These are phyloP conservation scores for Populus hybrid DNA, from an alignment of 441 rosid species.

Conservation along the genomic window DNA sequence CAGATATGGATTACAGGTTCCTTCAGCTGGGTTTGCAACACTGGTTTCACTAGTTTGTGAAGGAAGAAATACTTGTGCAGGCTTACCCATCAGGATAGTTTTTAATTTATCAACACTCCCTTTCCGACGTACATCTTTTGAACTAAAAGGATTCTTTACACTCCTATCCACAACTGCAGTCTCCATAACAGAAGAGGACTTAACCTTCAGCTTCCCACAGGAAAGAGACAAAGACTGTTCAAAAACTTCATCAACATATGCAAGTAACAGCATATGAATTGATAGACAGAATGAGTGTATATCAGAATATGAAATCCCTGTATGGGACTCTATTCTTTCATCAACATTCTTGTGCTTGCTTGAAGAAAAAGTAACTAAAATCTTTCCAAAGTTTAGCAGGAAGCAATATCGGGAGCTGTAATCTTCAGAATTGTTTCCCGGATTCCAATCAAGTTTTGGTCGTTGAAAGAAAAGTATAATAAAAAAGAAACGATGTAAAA, in stretches of 20 bases:
- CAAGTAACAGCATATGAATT: conserved; percentile 46
- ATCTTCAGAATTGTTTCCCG: conserved; percentile 32
- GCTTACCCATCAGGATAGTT: conserved; percentile 58
- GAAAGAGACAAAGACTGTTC: conserved; percentile 51
- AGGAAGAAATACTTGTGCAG: conserved; percentile 43
- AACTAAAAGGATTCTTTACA: conserved; percentile 25
- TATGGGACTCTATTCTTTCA: conserved; percentile 32
- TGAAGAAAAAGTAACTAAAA: conserved; percentile 45
- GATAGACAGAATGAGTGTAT: conserved; percentile 49
- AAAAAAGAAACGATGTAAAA: conserved; percentile 26
- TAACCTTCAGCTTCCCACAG: conserved; percentile 55
- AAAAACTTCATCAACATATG: conserved; percentile 42
- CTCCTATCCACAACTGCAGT: conserved; percentile 29
- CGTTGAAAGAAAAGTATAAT: conserved; percentile 30
- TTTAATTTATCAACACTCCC: conserved; percentile 32
- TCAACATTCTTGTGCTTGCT: conserved; percentile 28
- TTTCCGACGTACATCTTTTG: conserved; percentile 32
- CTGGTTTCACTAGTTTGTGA: conserved; percentile 30
- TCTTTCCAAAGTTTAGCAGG: conserved; percentile 49
- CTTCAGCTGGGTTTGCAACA: conserved; percentile 34
- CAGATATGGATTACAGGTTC: conserved; percentile 32
- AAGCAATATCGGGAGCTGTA: conserved; percentile 35
- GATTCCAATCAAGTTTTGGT: conserved; percentile 27
- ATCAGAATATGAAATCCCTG: conserved; percentile 41
- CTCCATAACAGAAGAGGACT: conserved; percentile 34